Base-by-base conservation (phyloP, 2,329 filamentous ascomycete species). In the Penicillium griseofulvum region DNA sequence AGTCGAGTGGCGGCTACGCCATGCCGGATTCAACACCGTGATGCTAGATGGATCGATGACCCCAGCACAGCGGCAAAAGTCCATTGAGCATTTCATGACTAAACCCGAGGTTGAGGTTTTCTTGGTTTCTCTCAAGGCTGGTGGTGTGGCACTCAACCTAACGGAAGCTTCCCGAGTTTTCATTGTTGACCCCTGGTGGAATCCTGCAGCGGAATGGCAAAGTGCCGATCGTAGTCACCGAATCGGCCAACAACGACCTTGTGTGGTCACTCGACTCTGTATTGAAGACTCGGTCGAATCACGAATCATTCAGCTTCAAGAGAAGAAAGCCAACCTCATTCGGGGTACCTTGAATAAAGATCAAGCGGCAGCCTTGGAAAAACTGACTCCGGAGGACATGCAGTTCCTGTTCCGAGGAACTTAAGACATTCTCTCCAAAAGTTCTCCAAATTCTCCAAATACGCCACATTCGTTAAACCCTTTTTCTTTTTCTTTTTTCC, bases 191-290 rank as follows among this genome's bases (percentile, higher is more conserved):
- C 94, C 94, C 81, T 97, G 94, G 94, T 99, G 94, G 94, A 97
- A 97, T 65, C 94, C 94, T n/a, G 92, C 92, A n/a, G 93, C 93
- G 0, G 94, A 99, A 76, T 99, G 94, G 94, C 94, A 99, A 76
- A 94, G 89, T 58, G 94, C 94, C 3, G 94, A 99, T 72, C 84
- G 90, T 61, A 91, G 89, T 69, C 94, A 97, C 75, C 91, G 94
- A 53, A 99, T 97, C 64, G 94, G 94, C 31, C 94, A 99, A 78
- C 90, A 87, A 44, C 88, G 94, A 8, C 93, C 93, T 28, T 97
- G 94, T 71, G 90, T 90, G 34, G 96, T 99, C 65, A 97, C 92
- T 1, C 87, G 94, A 28, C 84, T 99, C 11, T 95, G 91, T 70
- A 97, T 99, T 59, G 93, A 99, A 71, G 94, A 99, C 71, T 96